Evolutionary conservation across 2,329 filamentous ascomycete genomes (phyloP), one percentile per base, ranked within the genome.

Genomic region (Ascocoryne sarcoides): DNA sequence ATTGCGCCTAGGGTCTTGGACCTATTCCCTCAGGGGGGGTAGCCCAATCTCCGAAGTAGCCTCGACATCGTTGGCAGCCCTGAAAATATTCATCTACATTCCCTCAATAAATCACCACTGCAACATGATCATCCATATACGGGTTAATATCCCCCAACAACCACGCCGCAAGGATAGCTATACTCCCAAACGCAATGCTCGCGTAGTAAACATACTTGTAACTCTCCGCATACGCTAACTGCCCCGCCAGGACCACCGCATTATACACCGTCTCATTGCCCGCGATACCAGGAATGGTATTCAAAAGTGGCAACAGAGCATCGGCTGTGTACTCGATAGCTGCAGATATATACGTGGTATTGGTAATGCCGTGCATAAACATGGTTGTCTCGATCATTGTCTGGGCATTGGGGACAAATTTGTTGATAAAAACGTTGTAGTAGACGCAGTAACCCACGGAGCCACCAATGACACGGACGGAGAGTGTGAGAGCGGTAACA

Each of bases 401-500:
- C 10, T 32, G 46, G 2, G 40, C 47, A 17, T 44, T 48, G 14
- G 48, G 49, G 18, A 52, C 45, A 23, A 53, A 68, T 47, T 67
- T 65, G 40, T 12, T 43, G 21, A 40, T 35, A 20, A 35, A 44
- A 31, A 34, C 39, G 30, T 38, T 44, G 23, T 40, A 40, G 16
- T 40, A 40, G 1, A 40, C 32, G 16, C 32, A 35, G 23, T 40
- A 40, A 14, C 41, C 41, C 8, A 35, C 32, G 3, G 73, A 70
- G 20, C 79, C 79, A 34, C 81, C 80, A 26, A 84, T 69, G 40
- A 82, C 76, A 28, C 81, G 77, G 48, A 84, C 75, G n/a, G 77
- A 72, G 28, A 84, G 70, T 0, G 80, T 83, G 16, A 85, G 64
- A 4, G 81, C 78, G 1, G 79, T 73, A 33, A 83, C 69, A 19